A percentile compares a stretch with the other conserved stretches of the same genome.
phyloP scores from a whole-genome alignment of 2,329 filamentous ascomycete species.

The Nakataea oryzae region DNA sequence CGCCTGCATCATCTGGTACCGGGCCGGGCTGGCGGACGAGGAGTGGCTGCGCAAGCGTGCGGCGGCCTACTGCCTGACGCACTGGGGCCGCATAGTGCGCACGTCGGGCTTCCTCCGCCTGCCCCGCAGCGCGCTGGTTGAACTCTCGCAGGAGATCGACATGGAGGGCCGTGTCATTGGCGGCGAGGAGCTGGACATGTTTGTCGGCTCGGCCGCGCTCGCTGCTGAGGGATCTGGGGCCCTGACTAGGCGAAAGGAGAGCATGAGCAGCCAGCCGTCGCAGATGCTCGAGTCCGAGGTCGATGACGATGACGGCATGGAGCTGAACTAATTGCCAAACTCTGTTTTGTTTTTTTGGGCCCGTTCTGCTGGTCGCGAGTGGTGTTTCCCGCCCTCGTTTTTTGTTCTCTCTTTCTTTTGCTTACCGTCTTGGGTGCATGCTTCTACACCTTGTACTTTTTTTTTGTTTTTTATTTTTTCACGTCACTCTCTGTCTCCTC shows the following conservation, averaged over 20 bases:
- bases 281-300: slow-evolving; percentile 46
- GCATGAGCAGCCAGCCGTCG: slow-evolving; percentile 48
- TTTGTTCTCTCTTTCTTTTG: neutral
- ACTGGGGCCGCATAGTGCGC: slow-evolving; percentile 91
- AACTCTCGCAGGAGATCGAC: slow-evolving; percentile 88
- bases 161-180: slow-evolving; percentile 84
- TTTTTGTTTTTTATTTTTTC: neutral
- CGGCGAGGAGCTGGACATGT: slow-evolving; percentile 66
- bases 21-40: slow-evolving; percentile 79
- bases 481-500: neutral
- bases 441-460: neutral
- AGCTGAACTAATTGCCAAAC: slow-evolving; percentile 7
- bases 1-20: slow-evolving; percentile 93
- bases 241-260: slow-evolving; percentile 40
- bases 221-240: slow-evolving; percentile 28
- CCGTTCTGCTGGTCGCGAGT: neutral
- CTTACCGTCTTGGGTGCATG: neutral
- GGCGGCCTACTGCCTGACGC: slow-evolving; percentile 77
- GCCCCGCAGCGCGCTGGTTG: slow-evolving; percentile 69
- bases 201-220: slow-evolving; percentile 34
- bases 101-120: slow-evolving; percentile 79
- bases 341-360: neutral
- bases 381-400: neutral
- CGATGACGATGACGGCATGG: slow-evolving; percentile 14
- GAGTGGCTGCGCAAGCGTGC: slow-evolving; percentile 88